phyloP scores from a whole-genome alignment of 306 rosid genomes.

The Quercus wislizeni region DNA sequence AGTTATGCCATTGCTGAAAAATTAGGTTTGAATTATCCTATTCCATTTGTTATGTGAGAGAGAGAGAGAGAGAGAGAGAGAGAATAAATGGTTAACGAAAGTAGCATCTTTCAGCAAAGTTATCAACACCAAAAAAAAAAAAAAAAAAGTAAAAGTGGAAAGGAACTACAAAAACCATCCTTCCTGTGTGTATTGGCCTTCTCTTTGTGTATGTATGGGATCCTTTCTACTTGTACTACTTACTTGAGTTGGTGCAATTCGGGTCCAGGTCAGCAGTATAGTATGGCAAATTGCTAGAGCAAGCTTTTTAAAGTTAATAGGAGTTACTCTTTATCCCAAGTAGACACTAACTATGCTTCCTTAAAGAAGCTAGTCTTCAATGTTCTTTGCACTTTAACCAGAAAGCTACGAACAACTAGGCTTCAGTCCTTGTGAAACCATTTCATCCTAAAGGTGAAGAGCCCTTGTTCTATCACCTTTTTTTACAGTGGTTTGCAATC shows the following conservation, averaged over 20 bases:
- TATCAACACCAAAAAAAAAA: too few relatives aligned
- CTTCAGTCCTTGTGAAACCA: too few relatives aligned
- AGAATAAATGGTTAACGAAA: too few relatives aligned
- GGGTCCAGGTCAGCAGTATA: not conserved
- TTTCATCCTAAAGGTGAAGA: too few relatives aligned
- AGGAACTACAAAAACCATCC: not conserved
- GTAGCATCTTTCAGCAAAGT: too few relatives aligned
- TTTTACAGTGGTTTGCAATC: constrained; percentile 25
- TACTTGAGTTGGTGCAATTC: not conserved
- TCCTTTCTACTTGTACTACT: not conserved
- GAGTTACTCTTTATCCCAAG: not conserved
- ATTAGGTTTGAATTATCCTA: too few relatives aligned
- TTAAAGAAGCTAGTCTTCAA: constrained; percentile 11
- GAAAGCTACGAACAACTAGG: not conserved
- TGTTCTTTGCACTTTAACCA: not conserved
- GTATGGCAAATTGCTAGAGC: not conserved
- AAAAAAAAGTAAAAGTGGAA: not conserved
- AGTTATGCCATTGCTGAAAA: too few relatives aligned
- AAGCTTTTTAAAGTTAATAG: not conserved
- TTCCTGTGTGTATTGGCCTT: not conserved
- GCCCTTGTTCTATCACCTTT: too few relatives aligned
- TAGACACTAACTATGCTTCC: not conserved
- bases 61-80: too few relatives aligned
- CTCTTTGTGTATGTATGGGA: not conserved
- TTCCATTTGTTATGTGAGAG: too few relatives aligned